Base-by-base conservation (phyloP, 768 basidiomycete species). In the Rhodotorula sphaerocarpa region DNA sequence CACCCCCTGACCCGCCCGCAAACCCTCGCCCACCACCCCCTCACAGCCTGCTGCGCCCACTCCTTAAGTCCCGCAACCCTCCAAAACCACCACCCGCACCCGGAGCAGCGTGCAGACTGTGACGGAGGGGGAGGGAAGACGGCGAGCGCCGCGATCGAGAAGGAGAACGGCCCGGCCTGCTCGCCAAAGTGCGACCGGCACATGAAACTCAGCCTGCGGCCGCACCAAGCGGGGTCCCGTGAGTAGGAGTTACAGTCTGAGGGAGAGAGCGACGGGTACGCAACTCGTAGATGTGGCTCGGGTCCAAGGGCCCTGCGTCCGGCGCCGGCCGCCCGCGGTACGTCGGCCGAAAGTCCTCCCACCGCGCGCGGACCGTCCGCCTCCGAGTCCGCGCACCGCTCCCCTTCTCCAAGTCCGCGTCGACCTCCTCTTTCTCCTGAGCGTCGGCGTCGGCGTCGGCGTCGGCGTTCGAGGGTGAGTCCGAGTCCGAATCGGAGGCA, bases 181-280 rank as follows among this genome's bases (percentile, higher is more conserved):
- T 60, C 12, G 5, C 69, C 72, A 23, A 74, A 72, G 42, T 62
- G 56, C 18, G 63, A 66, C 21, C 73, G 55, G 45, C 66, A 69
- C 73, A 74, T 74, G 43, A 70, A 59, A 23, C 55, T 52, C 36
- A 74, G 55, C 33, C 64, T 65, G 55, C 28, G 16, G 55, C 14
- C 6, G 28, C 16, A 6, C 33, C 15, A 0, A 21, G 41, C n/a
- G n/a, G n/a, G n/a, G n/a, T n/a, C 25, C 18, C 12, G 30, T 2
- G 46, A 43, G 18, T 5, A 25, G 27, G n/a, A 10, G 20, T 5
- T 16, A 16, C 34, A 14, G 16, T 12, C 14, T 3, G 12, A 4
- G 5, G 12, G 7, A n/a, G 11, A 16, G 10, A 51, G 5, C 30
- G 30, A 18, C 14, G 7, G 7, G 25, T 16, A 34, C 57, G 27